These are phyloP conservation scores for Parmelia sp. DNA, from an alignment of 495 filamentous ascomycete species.

Conservation along the genomic window DNA sequence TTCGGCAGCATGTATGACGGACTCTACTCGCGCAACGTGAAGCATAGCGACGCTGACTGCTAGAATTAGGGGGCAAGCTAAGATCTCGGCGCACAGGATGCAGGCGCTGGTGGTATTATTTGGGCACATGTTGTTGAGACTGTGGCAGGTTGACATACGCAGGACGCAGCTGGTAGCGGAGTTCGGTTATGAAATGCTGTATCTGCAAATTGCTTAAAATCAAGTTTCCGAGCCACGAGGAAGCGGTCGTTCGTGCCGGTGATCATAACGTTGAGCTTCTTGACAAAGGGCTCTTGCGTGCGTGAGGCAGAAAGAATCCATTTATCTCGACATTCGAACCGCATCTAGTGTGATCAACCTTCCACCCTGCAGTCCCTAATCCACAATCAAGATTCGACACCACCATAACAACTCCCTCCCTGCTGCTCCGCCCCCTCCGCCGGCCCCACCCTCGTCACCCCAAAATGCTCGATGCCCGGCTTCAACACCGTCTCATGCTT, in stretches of 20 bases:
- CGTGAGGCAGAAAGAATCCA: too few relatives aligned
- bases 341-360: too few relatives aligned
- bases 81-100: too few relatives aligned
- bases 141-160: conserved; percentile 30
- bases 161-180: conserved; percentile 33
- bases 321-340: too few relatives aligned
- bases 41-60: too few relatives aligned
- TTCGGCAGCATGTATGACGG: too few relatives aligned
- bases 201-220: conserved; percentile 41
- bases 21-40: too few relatives aligned
- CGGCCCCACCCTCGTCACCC: neutral
- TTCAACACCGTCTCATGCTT: neutral
- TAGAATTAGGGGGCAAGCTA: too few relatives aligned
- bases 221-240: conserved; percentile 38
- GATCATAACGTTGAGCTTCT: conserved; percentile 28
- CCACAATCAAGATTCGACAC: neutral
- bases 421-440: neutral
- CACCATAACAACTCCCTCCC: neutral
- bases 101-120: conserved; percentile 25
- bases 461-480: neutral
- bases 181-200: conserved; percentile 35
- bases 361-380: too few relatives aligned
- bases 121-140: conserved; percentile 39
- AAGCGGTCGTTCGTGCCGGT: conserved; percentile 39
- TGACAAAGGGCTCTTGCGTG: too few relatives aligned